Percentiles rank a stretch among this genome's conserved stretches.
These are phyloP conservation scores for Cyberlindnera nakhonratchasimensis DNA, from an alignment of 805 yeast species.

Conservation along the genomic window DNA sequence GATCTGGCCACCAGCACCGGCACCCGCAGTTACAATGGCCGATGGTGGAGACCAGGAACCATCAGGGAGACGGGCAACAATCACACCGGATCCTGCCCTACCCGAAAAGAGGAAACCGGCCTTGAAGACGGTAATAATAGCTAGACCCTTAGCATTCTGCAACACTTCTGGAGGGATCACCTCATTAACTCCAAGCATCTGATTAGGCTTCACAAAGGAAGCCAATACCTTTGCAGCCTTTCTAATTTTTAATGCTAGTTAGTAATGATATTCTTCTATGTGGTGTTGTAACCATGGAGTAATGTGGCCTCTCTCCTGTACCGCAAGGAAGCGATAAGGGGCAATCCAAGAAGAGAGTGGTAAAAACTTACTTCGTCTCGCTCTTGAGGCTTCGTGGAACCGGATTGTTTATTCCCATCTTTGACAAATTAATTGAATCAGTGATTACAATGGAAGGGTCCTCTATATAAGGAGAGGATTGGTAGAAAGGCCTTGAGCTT, in stretches of 20 bases:
- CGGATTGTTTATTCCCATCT: conserved; percentile 88
- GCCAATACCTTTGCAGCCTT: conserved; percentile 92
- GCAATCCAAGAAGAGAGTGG: neutral
- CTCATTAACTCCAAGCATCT: conserved; percentile 80
- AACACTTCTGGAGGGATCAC: conserved; percentile 87
- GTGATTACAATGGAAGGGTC: no score
- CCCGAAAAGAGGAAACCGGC: conserved; percentile 97
- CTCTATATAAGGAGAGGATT: no score
- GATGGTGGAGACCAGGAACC: conserved; percentile 98
- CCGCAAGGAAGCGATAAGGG: neutral
- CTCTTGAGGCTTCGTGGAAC: conserved; percentile 84
- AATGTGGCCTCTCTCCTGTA: no score
- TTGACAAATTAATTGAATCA: no score
- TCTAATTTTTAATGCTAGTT: conserved; percentile 38
- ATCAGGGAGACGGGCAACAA: conserved; percentile 90
- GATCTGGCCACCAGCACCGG: conserved; percentile 97
- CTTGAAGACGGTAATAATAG: conserved; percentile 87
- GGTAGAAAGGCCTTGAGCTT: conserved; percentile 1
- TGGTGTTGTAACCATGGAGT: no score
- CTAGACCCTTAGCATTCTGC: conserved; percentile 89
- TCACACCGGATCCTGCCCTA: conserved; percentile 95
- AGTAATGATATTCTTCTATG: neutral
- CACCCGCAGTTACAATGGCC: conserved; percentile 94
- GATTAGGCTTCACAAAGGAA: conserved; percentile 92
- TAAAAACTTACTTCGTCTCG: conserved; percentile 70